Evolutionary conservation across 1,284 basidiomycete species (phyloP).

Genomic region (Veloboletus limbatus): DNA sequence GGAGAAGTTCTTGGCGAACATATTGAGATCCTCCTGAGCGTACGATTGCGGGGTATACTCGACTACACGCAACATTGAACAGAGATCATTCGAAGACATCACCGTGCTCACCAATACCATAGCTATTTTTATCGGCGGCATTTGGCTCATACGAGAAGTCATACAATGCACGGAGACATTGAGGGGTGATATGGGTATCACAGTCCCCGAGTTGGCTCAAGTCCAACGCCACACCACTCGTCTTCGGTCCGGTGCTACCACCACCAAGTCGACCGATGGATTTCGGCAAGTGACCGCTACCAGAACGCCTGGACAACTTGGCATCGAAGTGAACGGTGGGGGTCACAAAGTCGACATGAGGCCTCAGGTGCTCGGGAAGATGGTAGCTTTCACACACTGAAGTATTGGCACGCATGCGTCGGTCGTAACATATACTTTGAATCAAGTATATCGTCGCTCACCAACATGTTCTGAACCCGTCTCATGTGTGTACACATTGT

Average conservation of each 20-base stretch:
- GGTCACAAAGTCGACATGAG: constrained; percentile 46
- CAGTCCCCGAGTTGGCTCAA: constrained; percentile 36
- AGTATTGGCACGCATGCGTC: not conserved
- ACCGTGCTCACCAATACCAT: constrained; percentile 43
- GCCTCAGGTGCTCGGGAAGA: constrained; percentile 39
- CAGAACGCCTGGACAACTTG: constrained; percentile 23
- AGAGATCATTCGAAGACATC: constrained; percentile 1
- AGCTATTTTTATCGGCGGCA: constrained; percentile 43
- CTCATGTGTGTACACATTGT: constrained; percentile 42
- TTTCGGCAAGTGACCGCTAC: not conserved
- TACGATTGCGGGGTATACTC: constrained; percentile 52
- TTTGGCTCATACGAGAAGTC: constrained; percentile 41
- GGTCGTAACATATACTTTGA: not conserved
- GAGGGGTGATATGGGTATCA: constrained; percentile 42
- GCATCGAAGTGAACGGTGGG: constrained; percentile 45
- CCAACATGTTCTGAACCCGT: constrained; percentile 34
- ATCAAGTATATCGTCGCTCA: constrained; percentile 8
- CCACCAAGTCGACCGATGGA: constrained; percentile 32
- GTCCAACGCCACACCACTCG: constrained; percentile 27
- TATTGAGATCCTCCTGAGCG: constrained; percentile 41
- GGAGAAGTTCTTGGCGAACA: constrained; percentile 42
- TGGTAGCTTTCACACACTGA: constrained; percentile 47
- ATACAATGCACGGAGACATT: constrained; percentile 49
- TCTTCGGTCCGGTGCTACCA: constrained; percentile 35
- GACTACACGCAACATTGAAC: constrained; percentile 29